Evolutionary conservation across 2,329 filamentous ascomycete genomes (phyloP), one percentile per base, ranked within the genome.

Genomic region (Blumeria hordei): DNA sequence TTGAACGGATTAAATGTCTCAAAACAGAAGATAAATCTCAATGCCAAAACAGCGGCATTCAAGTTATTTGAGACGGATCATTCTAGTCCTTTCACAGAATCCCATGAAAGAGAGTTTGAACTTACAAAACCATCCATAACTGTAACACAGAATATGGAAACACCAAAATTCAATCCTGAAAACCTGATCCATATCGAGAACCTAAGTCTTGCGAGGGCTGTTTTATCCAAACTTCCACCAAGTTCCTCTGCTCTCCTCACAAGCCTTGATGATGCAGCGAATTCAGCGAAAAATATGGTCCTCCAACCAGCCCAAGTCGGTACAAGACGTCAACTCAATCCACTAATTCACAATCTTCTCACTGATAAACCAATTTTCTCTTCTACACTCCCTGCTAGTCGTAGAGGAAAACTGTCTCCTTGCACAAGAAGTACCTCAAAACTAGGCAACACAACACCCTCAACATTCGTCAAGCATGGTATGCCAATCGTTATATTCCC

Each of bases 301-400:
- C 62, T 64, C 12, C 62, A 62, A 53, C 60, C 63, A 18, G 58
- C 60, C 28, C 61, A 62, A 53, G 71, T 78, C 57, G 71, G 71
- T 56, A 78, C 75, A 54, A 72, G 75, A 66, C 70, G 74, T 67
- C 75, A 78, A 56, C 57, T 62, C 55, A 98, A 98, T 62, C 88
- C 88, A 0, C 72, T 98, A 1, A 92, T 98, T 49, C 88, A 98
- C 68, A 96, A 95, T 62, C 77, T 98, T 1, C 75, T 98, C 9
- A 98, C 92, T 1, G 92, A 98, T 68, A 93, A 94, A 63, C 90
- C 92, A 0, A 77, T 88, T 12, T 83, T 88, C 60, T 96, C 92
- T 1, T 92, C 92, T 1, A 98, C 92, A 0, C 72, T 98, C 0
- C 92, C 92, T 0, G 74, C 80, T 6, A 77, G 80, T 43, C 75